Percentiles rank a stretch among this genome's conserved stretches.
Conservation (phyloP, 306 rosid genomes). For the Boehmeria nivea region DNA sequence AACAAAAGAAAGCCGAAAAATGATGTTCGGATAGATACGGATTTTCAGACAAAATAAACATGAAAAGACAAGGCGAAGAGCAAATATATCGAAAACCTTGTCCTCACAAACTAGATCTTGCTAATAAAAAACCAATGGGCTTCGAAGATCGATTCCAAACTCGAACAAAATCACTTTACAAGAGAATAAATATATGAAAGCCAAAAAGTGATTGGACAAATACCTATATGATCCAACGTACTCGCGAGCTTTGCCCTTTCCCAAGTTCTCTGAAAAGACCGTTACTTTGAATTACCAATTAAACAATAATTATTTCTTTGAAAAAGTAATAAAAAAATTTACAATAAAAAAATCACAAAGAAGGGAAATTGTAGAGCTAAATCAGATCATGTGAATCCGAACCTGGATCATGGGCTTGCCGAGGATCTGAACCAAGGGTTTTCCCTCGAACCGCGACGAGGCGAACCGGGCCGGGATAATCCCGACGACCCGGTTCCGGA, state of each 20-base stretch:
- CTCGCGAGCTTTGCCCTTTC: slow-evolving; percentile 85
- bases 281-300: too few relatives aligned
- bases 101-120: too few relatives aligned
- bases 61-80: too few relatives aligned
- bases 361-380: not conserved
- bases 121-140: too few relatives aligned
- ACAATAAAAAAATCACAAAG: not conserved
- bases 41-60: too few relatives aligned
- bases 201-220: too few relatives aligned
- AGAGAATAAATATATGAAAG: too few relatives aligned
- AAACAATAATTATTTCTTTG: too few relatives aligned
- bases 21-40: not conserved
- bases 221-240: slow-evolving; percentile 86
- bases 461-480: slow-evolving; percentile 94
- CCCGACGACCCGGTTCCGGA: slow-evolving; percentile 83
- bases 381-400: too few relatives aligned
- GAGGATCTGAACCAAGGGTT: slow-evolving; percentile 82
- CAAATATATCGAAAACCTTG: too few relatives aligned
- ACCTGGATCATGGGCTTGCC: slow-evolving; percentile 99
- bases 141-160: too few relatives aligned
- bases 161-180: too few relatives aligned
- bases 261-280: slow-evolving; percentile 79
- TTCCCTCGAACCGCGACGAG: slow-evolving; percentile 75
- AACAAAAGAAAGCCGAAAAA: not conserved
- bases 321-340: not conserved